Evolutionary conservation across 495 filamentous ascomycete genomes (phyloP).

Genomic region (Penicillium daleae): DNA sequence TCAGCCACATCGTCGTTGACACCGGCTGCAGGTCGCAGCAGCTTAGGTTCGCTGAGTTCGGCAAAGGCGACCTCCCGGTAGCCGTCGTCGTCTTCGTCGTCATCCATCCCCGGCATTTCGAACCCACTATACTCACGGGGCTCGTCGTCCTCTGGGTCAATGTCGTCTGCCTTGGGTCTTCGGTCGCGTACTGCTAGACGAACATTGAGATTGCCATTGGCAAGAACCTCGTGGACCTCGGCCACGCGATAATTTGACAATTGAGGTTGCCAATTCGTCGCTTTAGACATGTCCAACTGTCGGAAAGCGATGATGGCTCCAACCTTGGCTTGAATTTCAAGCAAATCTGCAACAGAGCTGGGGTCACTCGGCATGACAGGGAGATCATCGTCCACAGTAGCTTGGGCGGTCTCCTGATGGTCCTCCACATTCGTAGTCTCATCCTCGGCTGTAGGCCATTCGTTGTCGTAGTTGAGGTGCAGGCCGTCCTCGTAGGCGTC

Average conservation of each 20-base stretch:
- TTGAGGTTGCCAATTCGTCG: constrained; percentile 76
- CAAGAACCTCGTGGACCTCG: constrained; percentile 56
- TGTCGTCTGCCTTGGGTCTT: constrained; percentile 48
- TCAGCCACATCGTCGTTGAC: constrained; percentile 11
- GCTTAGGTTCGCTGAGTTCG: constrained; percentile 64
- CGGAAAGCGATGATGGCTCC: constrained; percentile 83
- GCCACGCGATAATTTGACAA: constrained; percentile 71
- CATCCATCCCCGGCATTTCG: constrained; percentile 64
- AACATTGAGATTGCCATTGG: constrained; percentile 56
- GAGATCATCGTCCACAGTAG: constrained; percentile 53
- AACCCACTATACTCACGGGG: constrained; percentile 65
- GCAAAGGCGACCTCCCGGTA: constrained; percentile 54
- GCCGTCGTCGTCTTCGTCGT: constrained; percentile 59
- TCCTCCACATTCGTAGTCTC: constrained; percentile 11
- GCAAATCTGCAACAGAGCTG: constrained; percentile 56
- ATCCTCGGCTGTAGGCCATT: constrained; percentile 24
- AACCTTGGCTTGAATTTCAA: constrained; percentile 52
- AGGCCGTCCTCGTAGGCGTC: constrained; percentile 35
- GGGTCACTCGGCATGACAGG: constrained; percentile 69
- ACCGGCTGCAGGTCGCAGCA: constrained; percentile 49
- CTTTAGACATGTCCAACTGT: constrained; percentile 71
- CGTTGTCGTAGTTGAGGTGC: constrained; percentile 58
- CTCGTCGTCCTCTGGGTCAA: constrained; percentile 53
- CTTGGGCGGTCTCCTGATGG: constrained; percentile 26
- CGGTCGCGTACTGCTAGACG: constrained; percentile 73